A percentile compares a stretch with the other conserved stretches of the same genome.
phyloP scores from a whole-genome alignment of 768 basidiomycete genomes.

The Rhizopogon roseolus region DNA sequence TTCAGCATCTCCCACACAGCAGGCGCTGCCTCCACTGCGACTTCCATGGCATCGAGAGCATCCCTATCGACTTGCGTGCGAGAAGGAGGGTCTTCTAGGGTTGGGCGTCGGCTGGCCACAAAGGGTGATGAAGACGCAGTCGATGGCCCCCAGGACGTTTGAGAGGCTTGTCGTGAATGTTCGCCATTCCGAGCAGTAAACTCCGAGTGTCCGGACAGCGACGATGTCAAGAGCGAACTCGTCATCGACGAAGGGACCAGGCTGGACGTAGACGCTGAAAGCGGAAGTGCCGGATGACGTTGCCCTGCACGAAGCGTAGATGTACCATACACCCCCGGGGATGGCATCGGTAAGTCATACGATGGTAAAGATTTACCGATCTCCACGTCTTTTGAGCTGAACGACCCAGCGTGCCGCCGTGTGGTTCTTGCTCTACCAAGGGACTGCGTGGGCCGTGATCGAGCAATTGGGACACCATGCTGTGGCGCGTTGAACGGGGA shows the following conservation, averaged over 20 bases:
- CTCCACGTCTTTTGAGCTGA: conserved; percentile 89
- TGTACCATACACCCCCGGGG: conserved; percentile 19
- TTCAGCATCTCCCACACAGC: conserved; percentile 80
- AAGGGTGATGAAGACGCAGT: conserved; percentile 32
- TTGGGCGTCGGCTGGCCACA: conserved; percentile 23
- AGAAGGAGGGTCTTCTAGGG: conserved; percentile 49
- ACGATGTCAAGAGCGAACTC: conserved; percentile 6
- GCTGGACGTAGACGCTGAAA: conserved; percentile 20
- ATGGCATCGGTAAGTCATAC: conserved; percentile 36
- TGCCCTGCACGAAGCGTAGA: conserved; percentile 47
- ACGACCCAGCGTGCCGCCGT: conserved; percentile 90
- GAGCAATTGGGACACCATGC: conserved; percentile 22
- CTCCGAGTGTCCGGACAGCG: conserved; percentile 10
- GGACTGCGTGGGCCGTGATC: conserved; percentile 20
- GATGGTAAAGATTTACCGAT: conserved; percentile 77
- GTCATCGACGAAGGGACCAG: conserved; percentile 9
- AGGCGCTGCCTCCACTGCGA: conserved; percentile 75
- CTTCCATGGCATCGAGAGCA: conserved; percentile 71
- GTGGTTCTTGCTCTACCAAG: conserved; percentile 48
- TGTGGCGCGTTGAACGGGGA: conserved; percentile 18
- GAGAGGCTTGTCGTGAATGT: conserved; percentile 42
- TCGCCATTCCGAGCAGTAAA: conserved; percentile 9
- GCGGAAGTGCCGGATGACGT: conserved; percentile 38
- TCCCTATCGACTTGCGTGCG: conserved; percentile 72
- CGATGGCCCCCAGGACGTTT: conserved; percentile 35